Evolutionary conservation across 495 filamentous ascomycete genomes (phyloP), one percentile per base, ranked within the genome.

Genomic region (Aspergillus leporis): DNA sequence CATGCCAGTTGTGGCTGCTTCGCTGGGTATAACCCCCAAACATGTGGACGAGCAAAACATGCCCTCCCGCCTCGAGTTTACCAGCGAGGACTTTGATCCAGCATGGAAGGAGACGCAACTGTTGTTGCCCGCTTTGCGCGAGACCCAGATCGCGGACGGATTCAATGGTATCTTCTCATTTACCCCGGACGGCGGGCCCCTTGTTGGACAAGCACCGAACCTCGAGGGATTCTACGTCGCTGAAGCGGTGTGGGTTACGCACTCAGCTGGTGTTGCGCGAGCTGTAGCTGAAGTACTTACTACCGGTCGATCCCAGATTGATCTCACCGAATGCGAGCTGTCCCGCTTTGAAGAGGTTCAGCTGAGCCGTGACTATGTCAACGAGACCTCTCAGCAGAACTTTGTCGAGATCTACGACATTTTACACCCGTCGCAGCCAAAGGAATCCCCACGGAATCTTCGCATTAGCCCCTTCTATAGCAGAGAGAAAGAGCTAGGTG

Each of bases 121-220:
- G 30, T 69, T 83, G 13, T 58, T 83, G 6, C 80, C 80, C 13
- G 66, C 66, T 8, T 65, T 83, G 6, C 70, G 66, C 14, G 61
- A 70, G 16, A 74, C 67, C 19, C 48, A 80, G 36, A 72, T 83
- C 23, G 70, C 65, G 0, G 80, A 83, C 48, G 80, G 78, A 0
- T 83, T 82, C 66, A 80, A 81, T 54, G 80, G 78, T 12, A 65
- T 82, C 58, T 81, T 83, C 58, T 81, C 80, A 0, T 81, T 83
- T 53, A 83, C 80, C 0, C 80, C 80, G 0, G 80, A 83, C 59
- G 78, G 78, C 7, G 79, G 78, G 0, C 76, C 80, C 1, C 60
- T 83, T 38, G 56, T 82, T 31, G 80, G 80, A 30, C 71, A 77
- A 62, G 69, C 74, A 13, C 76, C 80, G 12, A 70, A 72, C 22